Conservation (phyloP, 148 eudicot genomes). For the Chenopodium album region DNA sequence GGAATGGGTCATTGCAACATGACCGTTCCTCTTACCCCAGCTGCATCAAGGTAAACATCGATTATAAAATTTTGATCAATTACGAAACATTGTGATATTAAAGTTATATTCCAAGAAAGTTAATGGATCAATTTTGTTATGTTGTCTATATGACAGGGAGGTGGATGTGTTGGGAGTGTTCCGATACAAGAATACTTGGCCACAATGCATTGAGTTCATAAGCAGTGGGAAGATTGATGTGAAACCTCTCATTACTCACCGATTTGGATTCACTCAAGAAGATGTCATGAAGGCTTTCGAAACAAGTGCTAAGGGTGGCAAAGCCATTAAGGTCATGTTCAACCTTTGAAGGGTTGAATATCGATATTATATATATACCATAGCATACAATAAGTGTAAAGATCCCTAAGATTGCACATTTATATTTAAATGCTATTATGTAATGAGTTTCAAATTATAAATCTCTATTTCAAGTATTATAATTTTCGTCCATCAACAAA, state of each 20-base stretch:
- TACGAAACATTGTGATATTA: too few species aligned
- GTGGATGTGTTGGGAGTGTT: constrained; percentile 63
- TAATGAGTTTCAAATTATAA: too few species aligned
- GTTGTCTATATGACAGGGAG: constrained; percentile 40
- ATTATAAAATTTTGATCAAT: too few species aligned
- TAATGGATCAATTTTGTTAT: background rate
- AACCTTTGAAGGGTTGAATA: constrained; percentile 2
- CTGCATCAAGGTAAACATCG: constrained; percentile 51
- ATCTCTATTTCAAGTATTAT: too few species aligned
- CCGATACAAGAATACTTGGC: constrained; percentile 75
- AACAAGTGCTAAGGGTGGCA: constrained; percentile 70
- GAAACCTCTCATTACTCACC: constrained; percentile 64
- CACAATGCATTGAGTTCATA: constrained; percentile 57
- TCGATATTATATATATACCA: too few species aligned
- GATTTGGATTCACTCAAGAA: constrained; percentile 57
- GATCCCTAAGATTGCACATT: too few species aligned
- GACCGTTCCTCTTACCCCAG: constrained; percentile 61
- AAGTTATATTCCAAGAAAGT: too few species aligned
- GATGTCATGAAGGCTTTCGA: constrained; percentile 60
- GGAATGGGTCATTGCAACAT: constrained; percentile 65
- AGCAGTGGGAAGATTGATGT: constrained; percentile 67
- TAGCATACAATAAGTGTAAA: too few species aligned
- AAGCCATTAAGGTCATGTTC: constrained; percentile 76
- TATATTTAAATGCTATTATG: too few species aligned
- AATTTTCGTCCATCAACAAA: too few species aligned